Base-by-base conservation (phyloP, 2,329 filamentous ascomycete species). In the Fusarium torreyae region DNA sequence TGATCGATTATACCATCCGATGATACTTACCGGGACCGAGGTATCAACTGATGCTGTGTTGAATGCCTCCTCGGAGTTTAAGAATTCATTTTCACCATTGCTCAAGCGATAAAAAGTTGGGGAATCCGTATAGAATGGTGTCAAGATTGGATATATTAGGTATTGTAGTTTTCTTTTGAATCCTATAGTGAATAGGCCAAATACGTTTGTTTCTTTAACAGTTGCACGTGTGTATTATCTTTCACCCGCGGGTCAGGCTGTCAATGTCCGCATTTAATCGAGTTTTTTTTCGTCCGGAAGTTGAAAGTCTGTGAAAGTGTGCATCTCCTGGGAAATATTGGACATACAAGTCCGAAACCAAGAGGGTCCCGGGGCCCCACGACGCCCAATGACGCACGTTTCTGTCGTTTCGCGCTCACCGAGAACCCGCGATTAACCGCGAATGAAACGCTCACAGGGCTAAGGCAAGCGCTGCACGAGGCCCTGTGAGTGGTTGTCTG, bases 341-440 rank as follows among this genome's bases (percentile, higher is more conserved):
- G 67, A 69, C 42, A 43, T 70, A 43, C 49, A 70, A 64, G 67
- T 69, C 67, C 67, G 63, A 22, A 18, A 15, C 28, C 36, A 57
- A 61, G 61, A 69, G 66, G 65, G 46, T 39, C 66, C 28, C 15
- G 22, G 15, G 42, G 44, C 51, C 36, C 9, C 50, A 33, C 42
- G n/a, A 51, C 40, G 49, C 59, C 68, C 68, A 71, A 70, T 70
- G 68, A 70, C 68, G 68, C 68, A 70, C 42, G 40, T 59, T 63
- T 61, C 54, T 63, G 65, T 59, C 36, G 38, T 57, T 43, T 69
- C 51, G 50, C 55, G 50, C 58, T 74, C 71, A 74, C 71, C 69
- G 71, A 65, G 69, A 58, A 70, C 72, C 72, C 72, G 72, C 69
- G 57, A 73, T 74, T 74, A 74, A 66, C 72, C 72, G 72, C 71